phyloP scores from a whole-genome alignment of 257 asterid species.

The Capsicum rhomboideum region DNA sequence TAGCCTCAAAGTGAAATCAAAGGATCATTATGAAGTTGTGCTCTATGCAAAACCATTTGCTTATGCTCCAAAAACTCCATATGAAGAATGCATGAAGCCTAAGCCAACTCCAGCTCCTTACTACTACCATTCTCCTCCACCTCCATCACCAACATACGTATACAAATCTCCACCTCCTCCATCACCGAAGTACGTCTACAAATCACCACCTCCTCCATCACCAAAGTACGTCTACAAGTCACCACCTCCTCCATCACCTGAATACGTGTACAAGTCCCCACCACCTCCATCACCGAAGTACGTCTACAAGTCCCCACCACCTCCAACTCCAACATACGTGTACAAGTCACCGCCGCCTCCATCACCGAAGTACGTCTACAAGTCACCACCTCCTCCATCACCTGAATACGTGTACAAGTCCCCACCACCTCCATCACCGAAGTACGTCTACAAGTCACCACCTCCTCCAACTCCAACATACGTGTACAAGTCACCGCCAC shows the following conservation, averaged over 20 bases:
- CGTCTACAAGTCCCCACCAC: slow-evolving; percentile 10
- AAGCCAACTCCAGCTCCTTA: slow-evolving; percentile 45
- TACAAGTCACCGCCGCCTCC: slow-evolving; percentile 18
- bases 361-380: neutral
- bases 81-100: slow-evolving; percentile 35
- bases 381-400: slow-evolving; percentile 23
- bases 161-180: slow-evolving; percentile 37
- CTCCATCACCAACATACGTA: slow-evolving; percentile 21
- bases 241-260: slow-evolving; percentile 8
- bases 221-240: slow-evolving; percentile 15
- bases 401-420: slow-evolving; percentile 17
- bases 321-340: neutral
- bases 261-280: slow-evolving; percentile 20
- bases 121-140: slow-evolving; percentile 55
- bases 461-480: neutral
- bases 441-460: slow-evolving; percentile 16
- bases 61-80: slow-evolving; percentile 56
- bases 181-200: neutral
- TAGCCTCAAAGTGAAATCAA: slow-evolving; percentile 47
- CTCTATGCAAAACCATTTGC: slow-evolving; percentile 64
- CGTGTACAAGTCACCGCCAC: slow-evolving; percentile 16
- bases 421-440: slow-evolving; percentile 16
- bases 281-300: slow-evolving; percentile 17
- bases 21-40: slow-evolving; percentile 49
- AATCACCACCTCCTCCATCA: slow-evolving; percentile 24